A percentile compares a stretch with the other conserved stretches of the same genome.
Evolutionary conservation across 306 rosid genomes (phyloP).

Genomic region (Albizia julibrissin): DNA sequence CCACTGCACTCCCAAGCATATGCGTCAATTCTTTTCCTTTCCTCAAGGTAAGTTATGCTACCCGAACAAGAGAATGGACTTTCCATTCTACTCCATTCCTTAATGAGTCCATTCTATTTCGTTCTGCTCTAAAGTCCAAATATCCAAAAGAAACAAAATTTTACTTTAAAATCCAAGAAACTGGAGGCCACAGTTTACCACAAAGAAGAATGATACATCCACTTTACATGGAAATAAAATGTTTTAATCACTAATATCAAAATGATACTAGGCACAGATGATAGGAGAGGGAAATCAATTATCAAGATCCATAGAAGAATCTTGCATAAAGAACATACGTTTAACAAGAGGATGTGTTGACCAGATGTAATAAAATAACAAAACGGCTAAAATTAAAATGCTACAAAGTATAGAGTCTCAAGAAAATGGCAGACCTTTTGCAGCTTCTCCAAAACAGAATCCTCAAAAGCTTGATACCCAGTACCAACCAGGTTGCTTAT

Average conservation of each 20-base stretch:
- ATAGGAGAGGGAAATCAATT: not conserved
- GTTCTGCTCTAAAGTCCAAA: not conserved
- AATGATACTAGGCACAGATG: not conserved
- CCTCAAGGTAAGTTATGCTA: not conserved
- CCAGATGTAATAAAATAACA: not conserved
- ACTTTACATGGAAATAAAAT: not conserved
- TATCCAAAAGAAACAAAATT: not conserved
- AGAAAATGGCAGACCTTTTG: slow-evolving; percentile 58
- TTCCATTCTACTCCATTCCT: not conserved
- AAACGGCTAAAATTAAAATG: not conserved
- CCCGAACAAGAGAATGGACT: not conserved
- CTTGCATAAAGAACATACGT: not conserved
- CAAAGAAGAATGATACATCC: slow-evolving; percentile 8
- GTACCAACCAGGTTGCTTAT: slow-evolving; percentile 66
- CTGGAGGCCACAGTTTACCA: not conserved
- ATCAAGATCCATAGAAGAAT: not conserved
- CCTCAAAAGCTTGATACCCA: slow-evolving; percentile 79
- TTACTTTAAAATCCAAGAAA: not conserved
- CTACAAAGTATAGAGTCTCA: not conserved
- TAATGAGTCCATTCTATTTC: not conserved
- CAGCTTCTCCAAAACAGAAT: slow-evolving; percentile 76
- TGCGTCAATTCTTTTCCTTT: not conserved
- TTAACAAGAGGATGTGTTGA: not conserved
- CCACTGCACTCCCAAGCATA: not conserved
- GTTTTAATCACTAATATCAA: slow-evolving; percentile 5